A percentile compares a stretch with the other conserved stretches of the same genome.
Conservation (phyloP, 768 basidiomycete species). For the Phlegmacium glaucopus region DNA sequence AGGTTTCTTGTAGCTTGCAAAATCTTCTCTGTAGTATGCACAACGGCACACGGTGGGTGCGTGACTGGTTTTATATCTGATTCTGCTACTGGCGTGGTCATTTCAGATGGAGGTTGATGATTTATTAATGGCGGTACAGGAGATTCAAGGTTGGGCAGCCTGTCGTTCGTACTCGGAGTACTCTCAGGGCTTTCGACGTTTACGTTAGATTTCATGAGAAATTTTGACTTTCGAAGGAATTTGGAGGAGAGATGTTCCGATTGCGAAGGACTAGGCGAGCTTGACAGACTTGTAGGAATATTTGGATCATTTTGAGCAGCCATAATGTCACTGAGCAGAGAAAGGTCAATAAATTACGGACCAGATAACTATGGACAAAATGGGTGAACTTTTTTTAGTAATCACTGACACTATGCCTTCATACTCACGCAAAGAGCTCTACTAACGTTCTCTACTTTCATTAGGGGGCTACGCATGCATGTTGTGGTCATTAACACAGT, state of each 20-base stretch:
- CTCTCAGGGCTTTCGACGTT: not conserved
- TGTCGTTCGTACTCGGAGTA: not conserved
- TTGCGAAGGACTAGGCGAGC: not conserved
- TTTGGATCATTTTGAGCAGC: not conserved
- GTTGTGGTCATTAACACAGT: conserved; percentile 14
- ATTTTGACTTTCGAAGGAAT: conserved; percentile 12
- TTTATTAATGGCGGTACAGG: not conserved
- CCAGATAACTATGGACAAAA: not conserved
- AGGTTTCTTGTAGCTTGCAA: not conserved
- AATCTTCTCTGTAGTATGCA: not conserved
- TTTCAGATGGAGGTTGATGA: not conserved
- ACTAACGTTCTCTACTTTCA: conserved; percentile 8
- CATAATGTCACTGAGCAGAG: not conserved
- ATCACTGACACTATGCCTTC: too few relatives aligned
- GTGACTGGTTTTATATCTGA: not conserved
- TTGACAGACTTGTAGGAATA: not conserved
- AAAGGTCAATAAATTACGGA: not conserved
- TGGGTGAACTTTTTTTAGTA: too few relatives aligned
- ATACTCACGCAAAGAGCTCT: too few relatives aligned
- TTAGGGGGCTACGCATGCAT: conserved; percentile 5
- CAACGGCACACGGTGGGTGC: too few relatives aligned
- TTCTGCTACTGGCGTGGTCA: not conserved
- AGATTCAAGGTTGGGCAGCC: not conserved
- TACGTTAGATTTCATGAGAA: conserved; percentile 5
- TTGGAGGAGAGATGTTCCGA: conserved; percentile 9